These are phyloP conservation scores for Talaromyces sp. DNA, from an alignment of 2,329 filamentous ascomycete genomes.

Conservation along the genomic window DNA sequence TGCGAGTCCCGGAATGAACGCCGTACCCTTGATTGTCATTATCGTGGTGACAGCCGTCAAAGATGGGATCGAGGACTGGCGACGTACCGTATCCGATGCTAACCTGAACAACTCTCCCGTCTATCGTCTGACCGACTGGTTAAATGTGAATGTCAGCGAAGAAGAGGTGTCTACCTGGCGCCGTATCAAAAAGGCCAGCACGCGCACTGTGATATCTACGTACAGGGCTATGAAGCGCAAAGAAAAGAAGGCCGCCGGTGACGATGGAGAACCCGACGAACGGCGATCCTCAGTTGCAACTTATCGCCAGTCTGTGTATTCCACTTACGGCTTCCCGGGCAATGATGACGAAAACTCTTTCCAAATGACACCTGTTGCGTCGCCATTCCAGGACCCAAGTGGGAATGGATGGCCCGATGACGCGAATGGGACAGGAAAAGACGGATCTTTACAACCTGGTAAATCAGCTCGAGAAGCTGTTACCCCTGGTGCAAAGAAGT, in stretches of 20 bases:
- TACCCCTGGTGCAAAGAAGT: constrained; percentile 39
- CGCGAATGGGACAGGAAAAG: constrained; percentile 22
- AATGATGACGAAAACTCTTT: constrained; percentile 58
- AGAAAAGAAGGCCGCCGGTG: constrained; percentile 38
- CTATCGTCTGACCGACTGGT: constrained; percentile 80
- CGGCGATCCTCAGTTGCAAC: constrained; percentile 60
- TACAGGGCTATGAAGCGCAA: constrained; percentile 50
- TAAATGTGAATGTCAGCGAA: constrained; percentile 87
- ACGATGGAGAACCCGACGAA: constrained; percentile 18
- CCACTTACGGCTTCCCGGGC: constrained; percentile 39
- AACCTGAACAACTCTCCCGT: constrained; percentile 95
- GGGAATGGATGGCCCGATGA: constrained; percentile 36
- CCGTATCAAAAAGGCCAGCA: constrained; percentile 81
- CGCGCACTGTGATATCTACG: constrained; percentile 55
- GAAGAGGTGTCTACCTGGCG: constrained; percentile 85
- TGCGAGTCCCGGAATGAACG: constrained; percentile 80
- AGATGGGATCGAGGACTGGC: constrained; percentile 92
- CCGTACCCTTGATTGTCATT: constrained; percentile 91
- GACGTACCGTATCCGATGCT: constrained; percentile 83
- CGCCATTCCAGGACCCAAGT: constrained; percentile 60
- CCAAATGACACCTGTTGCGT: constrained; percentile 92
- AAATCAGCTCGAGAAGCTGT: constrained; percentile 25
- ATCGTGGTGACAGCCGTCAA: constrained; percentile 84
- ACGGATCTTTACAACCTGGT: constrained; percentile 27
- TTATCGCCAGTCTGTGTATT: constrained; percentile 53